These are phyloP conservation scores for Anthracocystis setariae DNA, from an alignment of 1,284 basidiomycete species.

Conservation along the genomic window DNA sequence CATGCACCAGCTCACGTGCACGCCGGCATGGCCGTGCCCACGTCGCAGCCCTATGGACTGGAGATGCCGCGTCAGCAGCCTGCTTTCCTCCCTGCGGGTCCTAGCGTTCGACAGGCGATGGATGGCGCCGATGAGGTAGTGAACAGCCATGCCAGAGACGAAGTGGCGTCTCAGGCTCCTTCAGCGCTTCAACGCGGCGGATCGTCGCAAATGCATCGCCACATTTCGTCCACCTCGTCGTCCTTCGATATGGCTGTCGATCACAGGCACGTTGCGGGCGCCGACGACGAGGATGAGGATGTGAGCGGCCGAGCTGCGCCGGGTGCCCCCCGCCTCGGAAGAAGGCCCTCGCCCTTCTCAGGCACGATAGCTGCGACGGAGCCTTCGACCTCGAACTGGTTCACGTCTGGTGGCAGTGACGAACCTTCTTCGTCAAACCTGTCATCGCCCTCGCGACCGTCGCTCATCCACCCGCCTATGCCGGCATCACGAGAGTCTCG, in stretches of 20 bases:
- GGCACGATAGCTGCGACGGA: conserved; percentile 2
- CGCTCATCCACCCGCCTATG: conserved; percentile 14
- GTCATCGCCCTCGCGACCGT: conserved; percentile 23
- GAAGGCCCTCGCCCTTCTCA: conserved; percentile 32
- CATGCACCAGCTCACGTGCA: conserved; percentile 1
- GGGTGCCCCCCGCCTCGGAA: conserved; percentile 27
- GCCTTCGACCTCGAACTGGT: conserved; percentile 27
- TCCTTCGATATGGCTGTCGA: conserved; percentile 14
- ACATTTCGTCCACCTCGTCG: conserved; percentile 14
- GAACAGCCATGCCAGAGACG: not conserved
- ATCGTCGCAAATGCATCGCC: conserved; percentile 22
- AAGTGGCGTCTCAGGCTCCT: not conserved
- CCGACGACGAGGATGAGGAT: conserved; percentile 24
- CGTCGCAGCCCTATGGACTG: not conserved
- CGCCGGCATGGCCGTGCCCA: not conserved
- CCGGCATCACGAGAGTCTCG: conserved; percentile 18
- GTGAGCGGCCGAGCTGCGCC: conserved; percentile 17
- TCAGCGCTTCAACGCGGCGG: conserved; percentile 8
- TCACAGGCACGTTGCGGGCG: conserved; percentile 13
- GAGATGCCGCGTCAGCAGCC: conserved; percentile 6
- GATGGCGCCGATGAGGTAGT: not conserved
- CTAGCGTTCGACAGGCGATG: conserved; percentile 1
- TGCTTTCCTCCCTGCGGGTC: not conserved
- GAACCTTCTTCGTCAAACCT: conserved; percentile 6
- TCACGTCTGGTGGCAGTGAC: conserved; percentile 5